Evolutionary conservation across 768 basidiomycete species (phyloP).

Genomic region (Boletus rex-veris): DNA sequence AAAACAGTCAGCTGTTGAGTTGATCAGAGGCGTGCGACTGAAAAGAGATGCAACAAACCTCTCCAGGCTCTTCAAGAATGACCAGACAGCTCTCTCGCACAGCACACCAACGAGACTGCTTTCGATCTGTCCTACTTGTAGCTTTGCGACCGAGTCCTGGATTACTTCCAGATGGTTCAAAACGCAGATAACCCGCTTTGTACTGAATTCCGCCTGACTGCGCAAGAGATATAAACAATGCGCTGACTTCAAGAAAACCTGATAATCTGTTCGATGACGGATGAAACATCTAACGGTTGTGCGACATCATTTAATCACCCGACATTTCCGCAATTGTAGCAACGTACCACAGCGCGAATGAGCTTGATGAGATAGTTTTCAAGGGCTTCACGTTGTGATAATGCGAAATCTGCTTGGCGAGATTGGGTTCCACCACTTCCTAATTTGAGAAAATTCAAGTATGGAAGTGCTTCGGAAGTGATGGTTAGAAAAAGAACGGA

Average conservation of each 20-base stretch:
- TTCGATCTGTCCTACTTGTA: slow-evolving; percentile 53
- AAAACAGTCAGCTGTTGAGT: slow-evolving; percentile 64
- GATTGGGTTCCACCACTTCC: slow-evolving; percentile 52
- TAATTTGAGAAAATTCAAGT: slow-evolving; percentile 80
- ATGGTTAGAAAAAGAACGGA: not conserved
- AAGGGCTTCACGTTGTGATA: slow-evolving; percentile 73
- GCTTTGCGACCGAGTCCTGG: slow-evolving; percentile 66
- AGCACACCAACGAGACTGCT: slow-evolving; percentile 82
- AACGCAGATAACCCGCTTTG: slow-evolving; percentile 81
- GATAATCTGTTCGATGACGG: slow-evolving; percentile 86
- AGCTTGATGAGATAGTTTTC: slow-evolving; percentile 87
- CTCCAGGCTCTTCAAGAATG: slow-evolving; percentile 80
- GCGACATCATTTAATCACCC: slow-evolving; percentile 3
- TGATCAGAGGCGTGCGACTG: not conserved
- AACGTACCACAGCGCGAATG: slow-evolving; percentile 81
- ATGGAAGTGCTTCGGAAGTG: slow-evolving; percentile 64
- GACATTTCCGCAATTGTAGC: not conserved
- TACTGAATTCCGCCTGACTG: slow-evolving; percentile 81
- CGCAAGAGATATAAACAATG: slow-evolving; percentile 78
- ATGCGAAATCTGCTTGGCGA: slow-evolving; percentile 72
- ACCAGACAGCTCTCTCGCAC: slow-evolving; percentile 91
- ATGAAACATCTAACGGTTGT: slow-evolving; percentile 37
- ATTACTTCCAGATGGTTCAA: slow-evolving; percentile 51
- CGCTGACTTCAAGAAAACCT: slow-evolving; percentile 88
- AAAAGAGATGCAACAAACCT: slow-evolving; percentile 45